Base-by-base conservation (phyloP, 495 filamentous ascomycete genomes). In the Coniosporium apollinis region DNA sequence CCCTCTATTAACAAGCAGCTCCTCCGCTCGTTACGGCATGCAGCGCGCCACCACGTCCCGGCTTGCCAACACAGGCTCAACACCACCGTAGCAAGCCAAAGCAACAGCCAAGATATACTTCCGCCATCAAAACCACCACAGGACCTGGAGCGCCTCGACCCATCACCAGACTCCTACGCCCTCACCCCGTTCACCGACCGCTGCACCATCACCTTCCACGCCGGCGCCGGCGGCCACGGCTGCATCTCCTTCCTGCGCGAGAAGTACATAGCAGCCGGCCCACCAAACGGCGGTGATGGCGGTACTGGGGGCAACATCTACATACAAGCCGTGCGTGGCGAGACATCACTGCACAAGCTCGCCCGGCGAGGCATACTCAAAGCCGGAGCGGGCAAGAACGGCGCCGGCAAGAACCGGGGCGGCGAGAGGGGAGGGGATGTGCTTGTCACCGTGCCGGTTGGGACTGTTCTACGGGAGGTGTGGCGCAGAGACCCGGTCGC, bases 241-340 rank as follows among this genome's bases (percentile, higher is more conserved):
- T 97, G 89, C 50, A 78, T 94, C 33, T 86, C 89, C 0, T 97
- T 91, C 53, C 61, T 91, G 24, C 74, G 85, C 2, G 89, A 97
- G 46, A 85, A 85, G 39, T 96, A 72, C 54, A 64, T 94, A 16
- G 67, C 73, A 30, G 68, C 83, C 36, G 89, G 89, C 0, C 87
- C 87, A n/a, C 65, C 89, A n/a, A 94, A 96, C 55, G 91, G 89
- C 31, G 89, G 89, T 32, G 83, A 96, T 54, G 89, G 89, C 19
- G 89, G 89, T 10, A 78, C 69, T 34, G 89, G 89, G 30, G 89
- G 89, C 14, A 86, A 76, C 47, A 61, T 97, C 41, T 96, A 89
- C 59, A 89, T 97, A 36, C 91, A 94, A 55, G 86, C 89, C 3
- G 74, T 93, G 6, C 75, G 76, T 28, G 83, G 83, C 38, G 75